Conservation (phyloP, 2,329 filamentous ascomycete genomes). For the Cordyceps cicadae region DNA sequence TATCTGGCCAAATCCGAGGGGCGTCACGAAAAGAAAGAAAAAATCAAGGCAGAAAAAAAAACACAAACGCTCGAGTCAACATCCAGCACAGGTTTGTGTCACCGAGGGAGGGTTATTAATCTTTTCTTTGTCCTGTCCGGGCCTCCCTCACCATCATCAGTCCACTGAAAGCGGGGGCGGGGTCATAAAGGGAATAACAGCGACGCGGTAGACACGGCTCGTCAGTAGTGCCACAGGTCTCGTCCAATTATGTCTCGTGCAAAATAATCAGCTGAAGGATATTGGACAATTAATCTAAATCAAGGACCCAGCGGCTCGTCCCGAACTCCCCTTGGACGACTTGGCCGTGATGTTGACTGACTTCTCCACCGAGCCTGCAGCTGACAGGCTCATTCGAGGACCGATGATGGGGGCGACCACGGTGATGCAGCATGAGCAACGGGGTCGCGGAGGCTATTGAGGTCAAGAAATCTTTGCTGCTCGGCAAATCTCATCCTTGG, state of each 20-base stretch:
- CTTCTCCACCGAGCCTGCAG: neutral
- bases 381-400: neutral
- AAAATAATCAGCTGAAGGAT: neutral
- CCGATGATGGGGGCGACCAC: neutral
- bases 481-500: neutral
- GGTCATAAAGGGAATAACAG: constrained; percentile 1
- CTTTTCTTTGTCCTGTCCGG: too few species aligned
- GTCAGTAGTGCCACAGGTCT: neutral
- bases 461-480: neutral
- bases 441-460: neutral
- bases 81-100: neutral
- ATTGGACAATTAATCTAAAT: neutral
- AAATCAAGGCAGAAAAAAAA: neutral
- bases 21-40: neutral
- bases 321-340: neutral
- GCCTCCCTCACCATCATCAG: too few species aligned
- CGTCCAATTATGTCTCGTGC: neutral
- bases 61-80: neutral
- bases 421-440: neutral
- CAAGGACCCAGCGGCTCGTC: constrained; percentile 1
- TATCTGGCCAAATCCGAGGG: too few species aligned
- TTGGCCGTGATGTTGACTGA: neutral
- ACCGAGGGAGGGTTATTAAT: neutral
- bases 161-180: constrained; percentile 7
- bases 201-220: neutral